Evolutionary conservation across 768 basidiomycete species (phyloP).

Genomic region (Leccinum boreale): DNA sequence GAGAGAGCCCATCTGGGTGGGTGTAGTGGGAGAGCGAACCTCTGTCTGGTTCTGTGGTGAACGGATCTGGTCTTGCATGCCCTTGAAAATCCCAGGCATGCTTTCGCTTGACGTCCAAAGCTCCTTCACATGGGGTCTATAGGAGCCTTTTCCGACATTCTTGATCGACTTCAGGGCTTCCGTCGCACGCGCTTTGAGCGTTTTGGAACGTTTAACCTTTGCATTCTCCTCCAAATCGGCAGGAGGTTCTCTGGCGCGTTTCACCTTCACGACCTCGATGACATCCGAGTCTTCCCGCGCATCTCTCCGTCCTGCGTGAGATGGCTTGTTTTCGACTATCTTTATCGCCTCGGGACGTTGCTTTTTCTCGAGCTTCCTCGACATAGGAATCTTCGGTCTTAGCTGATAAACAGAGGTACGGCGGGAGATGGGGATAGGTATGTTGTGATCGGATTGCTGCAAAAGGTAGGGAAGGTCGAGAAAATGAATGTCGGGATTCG

Average conservation of each 20-base stretch:
- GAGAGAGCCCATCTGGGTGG: conserved; percentile 27
- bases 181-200: conserved; percentile 45
- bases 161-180: conserved; percentile 46
- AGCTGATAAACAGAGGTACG: conserved; percentile 7
- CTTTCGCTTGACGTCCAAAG: conserved; percentile 30
- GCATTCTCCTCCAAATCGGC: conserved; percentile 23
- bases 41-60: conserved; percentile 14
- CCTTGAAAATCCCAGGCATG: conserved; percentile 26
- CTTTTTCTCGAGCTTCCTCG: conserved; percentile 29
- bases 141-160: conserved; percentile 36
- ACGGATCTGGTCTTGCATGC: conserved; percentile 22
- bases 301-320: conserved; percentile 21
- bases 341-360: conserved; percentile 28
- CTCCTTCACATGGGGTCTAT: conserved; percentile 40
- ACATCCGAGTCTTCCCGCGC: conserved; percentile 51
- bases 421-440: conserved; percentile 1
- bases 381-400: conserved; percentile 3
- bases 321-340: conserved; percentile 23
- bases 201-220: conserved; percentile 35
- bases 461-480: conserved; percentile 31
- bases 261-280: conserved; percentile 58
- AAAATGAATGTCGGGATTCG: conserved; percentile 29
- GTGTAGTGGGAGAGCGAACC: conserved; percentile 9
- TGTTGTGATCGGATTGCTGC: conserved; percentile 10
- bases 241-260: conserved; percentile 32